Percentiles rank a stretch among this genome's conserved stretches.
phyloP scores from a whole-genome alignment of 768 basidiomycete genomes.

The Naganishia antarctica region DNA sequence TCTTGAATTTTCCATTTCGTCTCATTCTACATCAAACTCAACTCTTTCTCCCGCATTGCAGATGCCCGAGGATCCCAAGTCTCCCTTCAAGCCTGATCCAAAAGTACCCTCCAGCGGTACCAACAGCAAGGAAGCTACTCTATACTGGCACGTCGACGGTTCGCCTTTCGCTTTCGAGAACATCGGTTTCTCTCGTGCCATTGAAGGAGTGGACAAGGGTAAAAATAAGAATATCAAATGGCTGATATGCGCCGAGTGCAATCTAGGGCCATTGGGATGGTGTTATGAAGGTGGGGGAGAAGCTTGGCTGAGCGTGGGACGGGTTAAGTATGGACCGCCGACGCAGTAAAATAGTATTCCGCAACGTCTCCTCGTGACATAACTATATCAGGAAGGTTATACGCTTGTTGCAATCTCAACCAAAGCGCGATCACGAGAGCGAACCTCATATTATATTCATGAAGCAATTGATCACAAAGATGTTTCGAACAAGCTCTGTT shows the following conservation, averaged over 20 bases:
- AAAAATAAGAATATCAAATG: constrained; percentile 41
- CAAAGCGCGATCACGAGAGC: too few species aligned
- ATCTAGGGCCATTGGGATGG: constrained; percentile 50
- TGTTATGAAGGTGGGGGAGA: constrained; percentile 47
- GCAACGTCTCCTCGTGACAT: too few species aligned
- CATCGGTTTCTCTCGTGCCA: constrained; percentile 46
- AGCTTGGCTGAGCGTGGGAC: constrained; percentile 39
- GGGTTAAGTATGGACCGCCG: constrained; percentile 13
- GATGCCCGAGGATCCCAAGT: constrained; percentile 36
- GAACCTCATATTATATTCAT: too few species aligned
- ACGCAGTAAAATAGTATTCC: neutral
- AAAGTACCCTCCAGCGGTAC: neutral
- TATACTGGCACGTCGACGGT: constrained; percentile 41
- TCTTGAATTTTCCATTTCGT: too few species aligned
- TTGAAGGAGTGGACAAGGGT: constrained; percentile 17
- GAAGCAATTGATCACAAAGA: too few species aligned
- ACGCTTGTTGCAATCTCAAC: too few species aligned
- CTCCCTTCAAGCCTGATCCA: constrained; percentile 36
- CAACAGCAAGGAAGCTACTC: constrained; percentile 3
- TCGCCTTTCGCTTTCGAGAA: constrained; percentile 49
- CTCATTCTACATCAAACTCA: too few species aligned
- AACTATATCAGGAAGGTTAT: too few species aligned
- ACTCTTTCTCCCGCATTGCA: constrained; percentile 15
- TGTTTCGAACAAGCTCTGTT: too few species aligned
- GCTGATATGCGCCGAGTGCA: constrained; percentile 50